Evolutionary conservation across 495 filamentous ascomycete species (phyloP).

Genomic region (Parmelia sp.): DNA sequence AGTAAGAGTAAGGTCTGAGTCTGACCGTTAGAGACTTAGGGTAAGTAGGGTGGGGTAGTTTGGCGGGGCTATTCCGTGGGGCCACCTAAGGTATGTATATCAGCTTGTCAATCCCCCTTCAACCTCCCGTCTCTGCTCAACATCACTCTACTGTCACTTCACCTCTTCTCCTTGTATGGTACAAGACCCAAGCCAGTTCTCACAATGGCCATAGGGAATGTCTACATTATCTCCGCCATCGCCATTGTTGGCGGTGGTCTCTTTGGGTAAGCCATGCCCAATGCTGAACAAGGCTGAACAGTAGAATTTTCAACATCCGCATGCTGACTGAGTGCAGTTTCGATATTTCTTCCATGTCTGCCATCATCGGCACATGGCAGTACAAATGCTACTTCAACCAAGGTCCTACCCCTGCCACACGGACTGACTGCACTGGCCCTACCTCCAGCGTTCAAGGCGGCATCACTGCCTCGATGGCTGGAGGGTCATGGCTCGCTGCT

Average conservation of each 20-base stretch:
- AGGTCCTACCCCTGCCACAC: not conserved
- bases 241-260: conserved; percentile 72
- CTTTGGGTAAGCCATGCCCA: conserved; percentile 50
- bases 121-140: not conserved
- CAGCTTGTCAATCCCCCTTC: not conserved
- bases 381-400: conserved; percentile 25
- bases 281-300: conserved; percentile 29
- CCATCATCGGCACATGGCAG: conserved; percentile 23
- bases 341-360: conserved; percentile 27
- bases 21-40: not conserved
- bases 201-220: conserved; percentile 49
- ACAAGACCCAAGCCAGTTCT: not conserved
- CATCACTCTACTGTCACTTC: not conserved
- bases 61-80: too few species aligned
- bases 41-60: too few species aligned
- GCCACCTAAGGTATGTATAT: not conserved
- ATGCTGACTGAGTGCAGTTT: conserved; percentile 18
- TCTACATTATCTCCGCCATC: conserved; percentile 69
- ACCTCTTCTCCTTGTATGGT: not conserved
- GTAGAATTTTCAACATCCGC: not conserved
- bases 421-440: not conserved
- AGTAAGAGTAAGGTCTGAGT: not conserved
- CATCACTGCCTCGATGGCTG: conserved; percentile 67
- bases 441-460: conserved; percentile 44
- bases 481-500: conserved; percentile 68